Evolutionary conservation across 75 land plant genomes (phyloP), one percentile per base, ranked within the genome.

Genomic region (Selaginella moellendorffii): DNA sequence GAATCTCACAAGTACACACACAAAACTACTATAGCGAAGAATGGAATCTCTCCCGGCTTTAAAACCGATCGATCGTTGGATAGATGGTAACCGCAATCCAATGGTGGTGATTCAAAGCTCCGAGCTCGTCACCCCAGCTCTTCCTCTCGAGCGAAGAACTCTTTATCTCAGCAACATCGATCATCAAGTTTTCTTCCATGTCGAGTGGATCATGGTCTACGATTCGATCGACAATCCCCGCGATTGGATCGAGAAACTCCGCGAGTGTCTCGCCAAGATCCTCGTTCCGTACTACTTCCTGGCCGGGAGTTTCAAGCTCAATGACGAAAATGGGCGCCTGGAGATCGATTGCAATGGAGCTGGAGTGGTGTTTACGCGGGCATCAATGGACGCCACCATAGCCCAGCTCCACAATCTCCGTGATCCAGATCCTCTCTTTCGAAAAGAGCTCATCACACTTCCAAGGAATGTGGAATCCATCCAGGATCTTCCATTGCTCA

Each of bases 311-410:
- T 54, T 77, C 30, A 60, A 52, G 72, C 14, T 75, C 24, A 75
- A 78, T 26, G 70, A 60, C 21, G 53, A 67, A 28, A 24, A 31
- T 14, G 74, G 65, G 0, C 56, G 88, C 59, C 53, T 82, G 36
- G 85, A 82, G 62, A 72, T 85, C 30, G 73, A 74, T 29, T 80
- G 85, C 64, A 85, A 85, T 63, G 71, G 26, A 0, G 79, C 71
- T 27, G 85, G 88, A 1, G 80, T 53, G 2, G 80, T 69, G 1
- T 77, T 85, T 60, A 56, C 62, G 21, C 66, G 63, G 10, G 82
- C 82, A 0, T 27, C 67, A 0, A 61, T 70, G 53, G 74, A 73
- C 29, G 64, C 68, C 31, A 52, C 62, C 14, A 42, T 85, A 62
- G 75, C 54, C 54, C 73, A 82, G 65, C 65, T 85, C 26, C 80